Base-by-base conservation (phyloP, 1,139 yeast genomes). In the Blastobotrys petasosporus region DNA sequence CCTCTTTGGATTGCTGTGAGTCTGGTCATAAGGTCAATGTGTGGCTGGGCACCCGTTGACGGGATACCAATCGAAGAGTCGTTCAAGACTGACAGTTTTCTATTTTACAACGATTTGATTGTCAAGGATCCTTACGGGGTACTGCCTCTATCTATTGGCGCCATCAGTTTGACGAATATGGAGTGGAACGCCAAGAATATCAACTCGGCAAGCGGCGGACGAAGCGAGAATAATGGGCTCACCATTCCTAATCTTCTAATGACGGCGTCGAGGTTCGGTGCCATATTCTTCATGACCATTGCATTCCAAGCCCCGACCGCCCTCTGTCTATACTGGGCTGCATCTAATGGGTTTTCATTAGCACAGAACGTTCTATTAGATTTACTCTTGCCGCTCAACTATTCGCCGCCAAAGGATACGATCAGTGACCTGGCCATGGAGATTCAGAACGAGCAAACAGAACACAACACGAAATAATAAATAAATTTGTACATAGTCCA, bases 1-100 rank as follows among this genome's bases (percentile, higher is more conserved):
- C 97, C 97, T 0, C 64, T 88, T n/a, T 90, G 96, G 95, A 73
- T 87, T 2, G 71, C 82, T 1, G 73, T 87, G 74, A 82, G 94
- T 8, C 69, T 82, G 56, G 81, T 90, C 1, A 76, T 88, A 59
- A 73, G 97, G 53, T 77, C 82, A 44, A 68, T 86, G 55, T 80
- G 88, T 41, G 94, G 92, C 0, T 82, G 88, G 85, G 66, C 77
- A 15, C 58, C 60, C 47, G 38, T 61, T 45, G 49, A 63, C 51
- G 56, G 69, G 51, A 43, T 70, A 9, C 79, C 84, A 0, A 56
- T 82, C 29, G 90, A 82, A 55, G 70, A 76, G 23, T 63, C 74
- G 0, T 66, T 84, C 45, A 69, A 73, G 36, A 62, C 60, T 1
- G 88, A 81, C 58, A 84, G 84, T 0, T 53, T 77, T 0, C 60